These are phyloP conservation scores for Colletotrichum sp. DNA, from an alignment of 2,329 filamentous ascomycete genomes.

Conservation along the genomic window DNA sequence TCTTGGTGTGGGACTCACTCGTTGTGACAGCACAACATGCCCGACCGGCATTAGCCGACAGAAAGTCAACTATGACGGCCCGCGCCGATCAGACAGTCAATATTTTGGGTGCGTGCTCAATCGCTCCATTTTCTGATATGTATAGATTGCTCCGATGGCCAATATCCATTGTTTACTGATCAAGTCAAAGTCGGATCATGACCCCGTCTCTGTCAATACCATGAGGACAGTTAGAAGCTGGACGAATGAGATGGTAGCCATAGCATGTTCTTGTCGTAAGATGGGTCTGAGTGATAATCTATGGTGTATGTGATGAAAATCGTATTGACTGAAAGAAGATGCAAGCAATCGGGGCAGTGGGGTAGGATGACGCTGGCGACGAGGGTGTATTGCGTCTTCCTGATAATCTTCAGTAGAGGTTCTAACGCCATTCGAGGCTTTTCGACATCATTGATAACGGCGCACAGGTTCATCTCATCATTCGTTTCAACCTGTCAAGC, in stretches of 20 bases:
- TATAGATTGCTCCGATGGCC: not conserved
- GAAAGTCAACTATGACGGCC: not conserved
- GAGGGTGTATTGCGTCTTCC: not conserved
- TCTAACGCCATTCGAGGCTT: not conserved
- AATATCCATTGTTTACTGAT: not conserved
- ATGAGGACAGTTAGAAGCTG: not conserved
- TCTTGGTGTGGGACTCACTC: not conserved
- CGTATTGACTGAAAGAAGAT: not conserved
- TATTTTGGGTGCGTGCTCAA: not conserved
- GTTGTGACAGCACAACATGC: not conserved
- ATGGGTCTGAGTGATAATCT: not conserved
- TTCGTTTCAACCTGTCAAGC: not conserved
- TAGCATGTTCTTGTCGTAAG: not conserved
- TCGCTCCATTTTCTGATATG: not conserved
- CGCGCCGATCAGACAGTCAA: not conserved
- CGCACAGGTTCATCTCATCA: not conserved
- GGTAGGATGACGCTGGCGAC: not conserved
- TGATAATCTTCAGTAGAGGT: not conserved
- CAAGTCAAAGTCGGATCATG: not conserved
- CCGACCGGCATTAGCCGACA: not conserved
- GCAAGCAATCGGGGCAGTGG: not conserved
- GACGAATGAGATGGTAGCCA: not conserved
- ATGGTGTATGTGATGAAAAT: not conserved
- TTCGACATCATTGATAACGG: not conserved
- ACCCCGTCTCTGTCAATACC: not conserved